A percentile compares a stretch with the other conserved stretches of the same genome.
These are phyloP conservation scores for Umbelopsis sp. DNA, from an alignment of 192 early-diverging fungal species.

Conservation along the genomic window DNA sequence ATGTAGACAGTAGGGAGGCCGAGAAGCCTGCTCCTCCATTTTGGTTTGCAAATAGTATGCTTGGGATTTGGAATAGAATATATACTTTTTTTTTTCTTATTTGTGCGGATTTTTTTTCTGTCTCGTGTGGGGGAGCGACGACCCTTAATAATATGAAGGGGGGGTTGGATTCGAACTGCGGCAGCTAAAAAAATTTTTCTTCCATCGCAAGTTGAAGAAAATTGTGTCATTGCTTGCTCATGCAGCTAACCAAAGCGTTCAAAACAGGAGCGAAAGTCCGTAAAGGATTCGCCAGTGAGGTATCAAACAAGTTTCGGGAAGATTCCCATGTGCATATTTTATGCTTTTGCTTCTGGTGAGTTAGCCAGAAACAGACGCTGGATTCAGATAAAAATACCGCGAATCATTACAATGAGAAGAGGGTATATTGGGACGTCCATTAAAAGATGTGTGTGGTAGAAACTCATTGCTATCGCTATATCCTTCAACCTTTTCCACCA, in stretches of 20 bases:
- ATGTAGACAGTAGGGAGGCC: not conserved
- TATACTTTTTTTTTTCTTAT: not conserved
- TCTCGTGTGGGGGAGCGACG: not conserved
- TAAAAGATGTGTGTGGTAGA: not conserved
- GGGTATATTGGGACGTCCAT: slow-evolving; percentile 6
- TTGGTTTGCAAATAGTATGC: not conserved
- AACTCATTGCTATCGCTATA: slow-evolving; percentile 17
- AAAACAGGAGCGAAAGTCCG: not conserved
- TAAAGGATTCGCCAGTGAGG: not conserved
- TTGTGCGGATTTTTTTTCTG: not conserved
- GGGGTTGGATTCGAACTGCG: not conserved
- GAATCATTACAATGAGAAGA: slow-evolving; percentile 17
- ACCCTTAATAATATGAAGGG: not conserved
- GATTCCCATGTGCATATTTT: too few relatives aligned
- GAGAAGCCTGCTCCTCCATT: slow-evolving; percentile 4
- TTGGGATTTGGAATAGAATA: slow-evolving; percentile 14
- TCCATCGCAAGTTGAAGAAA: not conserved
- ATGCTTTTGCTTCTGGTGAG: not conserved
- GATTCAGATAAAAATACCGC: slow-evolving; percentile 1
- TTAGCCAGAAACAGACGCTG: not conserved
- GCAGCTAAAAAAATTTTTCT: slow-evolving; percentile 8
- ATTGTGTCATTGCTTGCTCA: slow-evolving; percentile 8
- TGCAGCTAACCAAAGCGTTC: slow-evolving; percentile 5
- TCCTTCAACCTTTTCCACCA: not conserved
- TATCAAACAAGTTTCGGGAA: not conserved